Evolutionary conservation across 345 rosid species (phyloP), one percentile per base, ranked within the genome.

Genomic region (Triadica sebifera): DNA sequence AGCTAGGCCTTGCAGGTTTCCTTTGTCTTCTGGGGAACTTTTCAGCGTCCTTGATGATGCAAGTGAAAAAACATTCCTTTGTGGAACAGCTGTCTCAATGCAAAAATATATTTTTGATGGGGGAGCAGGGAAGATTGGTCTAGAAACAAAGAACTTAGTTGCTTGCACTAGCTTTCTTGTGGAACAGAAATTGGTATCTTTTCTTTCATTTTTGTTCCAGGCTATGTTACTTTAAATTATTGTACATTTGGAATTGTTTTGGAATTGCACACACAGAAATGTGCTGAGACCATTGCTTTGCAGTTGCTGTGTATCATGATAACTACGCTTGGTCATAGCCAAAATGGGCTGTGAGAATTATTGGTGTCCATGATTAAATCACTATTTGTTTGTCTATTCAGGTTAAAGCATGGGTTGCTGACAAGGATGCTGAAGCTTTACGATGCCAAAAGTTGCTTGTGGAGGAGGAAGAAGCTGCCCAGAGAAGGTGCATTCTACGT

Each of bases 391-490:
- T 74, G 29, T 67, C 20, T 47, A 29, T 43, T 73, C 73, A 95
- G 99, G 84, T 93, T 38, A 86, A 89, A 79, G 97, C 89, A 41
- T 96, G 98, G 98, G 88, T 90, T 60, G 93, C 93, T 66, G 94
- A 93, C 83, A 89, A 90, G 87, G 99, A 93, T 77, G 97, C 94
- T 29, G 97, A 93, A 84, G 97, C 98, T 74, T 77, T 93, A 83
- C 86, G 96, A 83, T 91, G 93, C 84, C 96, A 96, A 86, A 89
- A 91, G 76, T 81, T 91, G 83, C 87, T 93, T 38, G 86, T 96
- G 80, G 97, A 93, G 84, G 99, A 96, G 83, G 98, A 96, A 85
- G 99, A 93, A 86, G 96, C 96, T 77, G 92, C 94, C 55, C 94
- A 78, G 78, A 89, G 87, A 85, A 96, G 96, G 99, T 93, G 77